Conservation (phyloP, 2,329 filamentous ascomycete species). For the Chlorencoelia australis region DNA sequence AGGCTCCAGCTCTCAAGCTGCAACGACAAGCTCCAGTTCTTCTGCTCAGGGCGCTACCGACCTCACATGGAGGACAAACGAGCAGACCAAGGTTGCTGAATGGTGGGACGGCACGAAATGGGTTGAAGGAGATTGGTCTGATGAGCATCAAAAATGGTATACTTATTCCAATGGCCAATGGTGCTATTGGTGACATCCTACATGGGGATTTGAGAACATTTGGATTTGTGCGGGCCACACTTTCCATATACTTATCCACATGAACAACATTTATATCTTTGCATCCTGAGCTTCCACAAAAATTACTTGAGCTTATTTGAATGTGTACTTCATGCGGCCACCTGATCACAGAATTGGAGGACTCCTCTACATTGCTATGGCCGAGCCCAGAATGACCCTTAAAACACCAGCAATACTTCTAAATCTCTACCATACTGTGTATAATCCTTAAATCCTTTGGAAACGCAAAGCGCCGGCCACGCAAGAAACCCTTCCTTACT, state of each 20-base stretch:
- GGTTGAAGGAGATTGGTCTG: constrained; percentile 7
- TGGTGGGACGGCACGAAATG: constrained; percentile 8
- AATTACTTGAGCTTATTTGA: neutral
- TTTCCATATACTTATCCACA: neutral
- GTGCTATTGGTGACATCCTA: constrained; percentile 7
- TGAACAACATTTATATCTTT: neutral
- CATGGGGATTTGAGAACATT: constrained; percentile 5
- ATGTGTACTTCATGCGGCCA: neutral
- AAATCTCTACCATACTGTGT: too few relatives aligned
- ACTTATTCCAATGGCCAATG: constrained; percentile 9
- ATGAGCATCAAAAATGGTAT: too few relatives aligned
- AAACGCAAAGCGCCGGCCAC: too few relatives aligned
- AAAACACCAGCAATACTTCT: too few relatives aligned
- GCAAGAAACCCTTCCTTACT: too few relatives aligned
- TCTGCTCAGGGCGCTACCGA: neutral
- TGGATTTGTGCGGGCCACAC: neutral
- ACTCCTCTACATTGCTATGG: too few relatives aligned
- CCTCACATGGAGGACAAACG: too few relatives aligned
- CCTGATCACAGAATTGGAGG: too few relatives aligned
- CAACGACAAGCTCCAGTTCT: too few relatives aligned
- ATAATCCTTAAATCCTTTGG: too few relatives aligned
- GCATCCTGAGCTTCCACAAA: neutral
- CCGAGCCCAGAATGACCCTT: too few relatives aligned
- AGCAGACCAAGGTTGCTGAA: constrained; percentile 7
- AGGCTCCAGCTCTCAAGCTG: neutral